These are phyloP conservation scores for Boletus insuetus DNA, from an alignment of 768 basidiomycete species.

Conservation along the genomic window DNA sequence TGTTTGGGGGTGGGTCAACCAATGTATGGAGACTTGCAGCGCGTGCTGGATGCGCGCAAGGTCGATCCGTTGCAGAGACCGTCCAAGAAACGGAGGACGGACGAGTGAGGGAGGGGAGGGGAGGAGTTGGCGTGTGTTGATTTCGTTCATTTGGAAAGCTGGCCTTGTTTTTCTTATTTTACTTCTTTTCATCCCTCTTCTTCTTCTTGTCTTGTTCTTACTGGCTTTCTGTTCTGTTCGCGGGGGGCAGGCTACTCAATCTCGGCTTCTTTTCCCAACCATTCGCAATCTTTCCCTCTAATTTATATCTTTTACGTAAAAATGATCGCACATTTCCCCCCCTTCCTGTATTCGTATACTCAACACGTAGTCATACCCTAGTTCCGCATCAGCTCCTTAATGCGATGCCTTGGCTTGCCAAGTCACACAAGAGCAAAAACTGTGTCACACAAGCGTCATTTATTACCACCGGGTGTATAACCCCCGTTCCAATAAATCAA, in stretches of 20 bases:
- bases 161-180: neutral
- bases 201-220: neutral
- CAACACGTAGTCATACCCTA: neutral
- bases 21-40: constrained; percentile 30
- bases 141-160: constrained; percentile 1
- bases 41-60: constrained; percentile 28
- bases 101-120: constrained; percentile 12
- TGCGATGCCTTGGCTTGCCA: neutral
- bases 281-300: constrained; percentile 1
- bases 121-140: neutral
- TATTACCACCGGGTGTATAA: neutral
- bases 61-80: constrained; percentile 19
- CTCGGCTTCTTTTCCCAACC: too few relatives aligned
- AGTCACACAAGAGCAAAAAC: neutral
- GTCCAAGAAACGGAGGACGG: constrained; percentile 31
- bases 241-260: too few relatives aligned
- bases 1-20: constrained; percentile 30
- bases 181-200: neutral
- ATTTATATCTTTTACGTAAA: constrained; percentile 19
- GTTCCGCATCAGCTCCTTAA: too few relatives aligned
- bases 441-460: neutral
- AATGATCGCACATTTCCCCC: neutral
- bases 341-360: neutral
- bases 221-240: too few relatives aligned
- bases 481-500: neutral